Evolutionary conservation across 176 grass and related monocot species (phyloP).

Genomic region (Triticum turgidum): DNA sequence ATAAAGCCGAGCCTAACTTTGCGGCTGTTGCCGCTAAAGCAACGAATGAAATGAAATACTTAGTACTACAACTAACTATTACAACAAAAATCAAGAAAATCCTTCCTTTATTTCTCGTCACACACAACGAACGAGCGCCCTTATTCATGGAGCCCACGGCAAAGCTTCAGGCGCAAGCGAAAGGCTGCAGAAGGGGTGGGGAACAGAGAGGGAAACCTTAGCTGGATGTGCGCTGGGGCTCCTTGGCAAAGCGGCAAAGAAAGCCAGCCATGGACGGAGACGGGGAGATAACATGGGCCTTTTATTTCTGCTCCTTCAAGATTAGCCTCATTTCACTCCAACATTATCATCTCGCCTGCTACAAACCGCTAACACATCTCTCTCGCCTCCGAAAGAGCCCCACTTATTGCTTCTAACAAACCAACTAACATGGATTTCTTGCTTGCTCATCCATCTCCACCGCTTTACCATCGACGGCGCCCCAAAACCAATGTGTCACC

Average conservation of each 20-base stretch:
- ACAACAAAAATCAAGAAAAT: neutral
- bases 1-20: neutral
- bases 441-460: neutral
- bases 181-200: constrained; percentile 41
- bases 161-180: constrained; percentile 37
- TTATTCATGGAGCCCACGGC: constrained; percentile 57
- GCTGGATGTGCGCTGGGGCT: constrained; percentile 34
- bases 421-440: constrained; percentile 17
- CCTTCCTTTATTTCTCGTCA: neutral
- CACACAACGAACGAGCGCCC: neutral
- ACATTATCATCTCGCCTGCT: neutral
- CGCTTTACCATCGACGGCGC: neutral
- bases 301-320: neutral
- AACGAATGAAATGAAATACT: neutral
- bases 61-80: neutral
- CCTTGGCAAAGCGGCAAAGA: constrained; percentile 21
- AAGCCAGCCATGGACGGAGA: neutral
- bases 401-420: constrained; percentile 7
- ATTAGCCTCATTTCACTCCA: neutral
- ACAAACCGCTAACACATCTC: constrained; percentile 5
- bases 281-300: neutral
- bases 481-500: constrained; percentile 54
- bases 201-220: neutral
- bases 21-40: neutral
- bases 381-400: neutral